Base-by-base conservation (phyloP, 441 rosid genomes). In the Populus hybrid region DNA sequence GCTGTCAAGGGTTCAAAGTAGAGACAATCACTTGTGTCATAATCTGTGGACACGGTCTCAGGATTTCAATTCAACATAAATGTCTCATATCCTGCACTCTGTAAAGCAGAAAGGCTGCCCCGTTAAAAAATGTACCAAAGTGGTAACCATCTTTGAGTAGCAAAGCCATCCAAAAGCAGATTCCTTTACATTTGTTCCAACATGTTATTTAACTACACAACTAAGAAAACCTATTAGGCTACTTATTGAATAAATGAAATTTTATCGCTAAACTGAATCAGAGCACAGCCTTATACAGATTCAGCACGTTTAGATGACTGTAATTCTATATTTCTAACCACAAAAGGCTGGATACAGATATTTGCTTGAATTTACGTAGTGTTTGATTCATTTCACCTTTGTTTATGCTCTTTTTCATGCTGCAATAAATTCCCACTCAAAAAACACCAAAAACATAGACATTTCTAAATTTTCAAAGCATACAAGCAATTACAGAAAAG, bases 51-150 rank as follows among this genome's bases (percentile, higher is more conserved):
- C 70, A 94, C 97, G 1, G 98, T 94, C 82, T 95, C 98, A 28
- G 98, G 99, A 82, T 95, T 95, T 63, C 98, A 94, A 82, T 95
- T 95, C 95, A 94, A 87, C 99, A 92, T 94, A 83, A 95, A 91
- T 74, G 99, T 95, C 88, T 95, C 99, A 80, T 85, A 94, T 78
- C 97, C 97, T 46, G 99, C 99, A 84, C 85, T 83, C 99, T 95
- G 94, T 81, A 86, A 54, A 50, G 50, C n/a, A 74, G 8, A 65
- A 57, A 71, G 75, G 68, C 57, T 24, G 14, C 38, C 50, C 42
- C 46, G 42, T 38, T 38, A 38, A 9, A 38, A 38, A 38, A 4
- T 40, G 67, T 34, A 46, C 35, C 26, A 20, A 76, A 67, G 71
- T 2, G 70, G 57, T 9, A 32, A n/a, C 20, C 26, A 28, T 69